Conservation (phyloP, 1,284 basidiomycete genomes). For the Heterobasidion irregulare region DNA sequence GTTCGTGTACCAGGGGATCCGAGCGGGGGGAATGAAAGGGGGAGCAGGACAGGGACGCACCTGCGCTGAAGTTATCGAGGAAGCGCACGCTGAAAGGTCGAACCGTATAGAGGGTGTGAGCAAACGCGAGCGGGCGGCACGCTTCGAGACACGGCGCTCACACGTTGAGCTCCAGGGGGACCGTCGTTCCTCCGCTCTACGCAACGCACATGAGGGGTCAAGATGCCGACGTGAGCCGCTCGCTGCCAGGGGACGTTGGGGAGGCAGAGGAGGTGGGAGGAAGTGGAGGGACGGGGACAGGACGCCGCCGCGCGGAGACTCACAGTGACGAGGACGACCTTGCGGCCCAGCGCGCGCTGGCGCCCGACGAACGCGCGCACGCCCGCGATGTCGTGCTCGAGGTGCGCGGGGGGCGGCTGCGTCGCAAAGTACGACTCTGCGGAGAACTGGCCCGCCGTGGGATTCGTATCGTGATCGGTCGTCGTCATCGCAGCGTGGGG, state of each 20-base stretch:
- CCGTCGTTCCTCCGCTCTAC: constrained; percentile 93
- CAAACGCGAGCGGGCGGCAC: constrained; percentile 9
- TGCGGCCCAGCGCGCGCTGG: constrained; percentile 56
- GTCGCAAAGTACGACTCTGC: constrained; percentile 84
- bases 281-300: background rate
- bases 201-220: background rate
- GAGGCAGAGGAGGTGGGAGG: constrained; percentile 2
- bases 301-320: constrained; percentile 22
- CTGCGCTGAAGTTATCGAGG: constrained; percentile 97
- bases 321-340: constrained; percentile 92
- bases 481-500: background rate
- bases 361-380: constrained; percentile 68
- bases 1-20: too few relatives aligned
- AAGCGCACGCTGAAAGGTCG: constrained; percentile 77
- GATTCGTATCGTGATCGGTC: background rate
- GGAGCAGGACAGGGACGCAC: constrained; percentile 30
- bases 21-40: too few relatives aligned
- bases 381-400: constrained; percentile 56
- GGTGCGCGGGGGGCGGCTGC: constrained; percentile 63
- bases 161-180: constrained; percentile 94
- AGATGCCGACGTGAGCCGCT: too few relatives aligned
- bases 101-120: constrained; percentile 13
- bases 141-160: constrained; percentile 40
- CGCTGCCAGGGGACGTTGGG: background rate
- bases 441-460: constrained; percentile 40